Percentiles rank a stretch among this genome's conserved stretches.
phyloP scores from a whole-genome alignment of 2,329 filamentous ascomycete genomes.

The Ophiostoma perfectum region DNA sequence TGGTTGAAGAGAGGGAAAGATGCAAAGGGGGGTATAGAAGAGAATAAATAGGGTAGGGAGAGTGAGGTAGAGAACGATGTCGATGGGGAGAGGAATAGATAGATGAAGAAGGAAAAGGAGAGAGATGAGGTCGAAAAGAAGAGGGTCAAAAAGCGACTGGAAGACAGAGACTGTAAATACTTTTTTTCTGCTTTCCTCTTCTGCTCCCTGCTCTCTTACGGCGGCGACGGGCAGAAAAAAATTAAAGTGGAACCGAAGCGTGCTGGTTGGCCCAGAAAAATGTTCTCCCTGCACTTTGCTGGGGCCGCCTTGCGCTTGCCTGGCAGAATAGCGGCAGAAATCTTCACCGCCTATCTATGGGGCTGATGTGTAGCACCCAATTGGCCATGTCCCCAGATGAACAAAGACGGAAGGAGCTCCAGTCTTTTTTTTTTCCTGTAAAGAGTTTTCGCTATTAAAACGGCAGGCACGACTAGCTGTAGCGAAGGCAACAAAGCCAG shows the following conservation, averaged over 20 bases:
- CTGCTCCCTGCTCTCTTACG: slow-evolving; percentile 1
- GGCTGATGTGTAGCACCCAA: not conserved
- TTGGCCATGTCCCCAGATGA: not conserved
- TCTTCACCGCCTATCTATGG: slow-evolving; percentile 15
- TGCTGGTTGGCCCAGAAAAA: slow-evolving; percentile 26
- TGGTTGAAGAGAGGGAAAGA: slow-evolving; percentile 1
- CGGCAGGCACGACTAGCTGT: not conserved
- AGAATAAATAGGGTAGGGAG: slow-evolving; percentile 29
- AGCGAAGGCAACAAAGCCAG: slow-evolving; percentile 7
- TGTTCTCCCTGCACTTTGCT: slow-evolving; percentile 5
- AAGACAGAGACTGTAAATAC: slow-evolving; percentile 24
- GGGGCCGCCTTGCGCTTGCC: not conserved
- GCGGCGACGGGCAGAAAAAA: slow-evolving; percentile 24
- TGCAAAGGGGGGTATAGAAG: slow-evolving; percentile 16
- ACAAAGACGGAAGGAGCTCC: slow-evolving; percentile 13
- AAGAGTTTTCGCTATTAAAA: slow-evolving; percentile 11
- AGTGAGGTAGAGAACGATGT: slow-evolving; percentile 15
- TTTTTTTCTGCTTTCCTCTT: slow-evolving; percentile 20
- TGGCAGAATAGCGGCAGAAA: slow-evolving; percentile 16
- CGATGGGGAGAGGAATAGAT: slow-evolving; percentile 17
- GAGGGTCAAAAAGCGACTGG: slow-evolving; percentile 19
- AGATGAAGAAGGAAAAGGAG: slow-evolving; percentile 24
- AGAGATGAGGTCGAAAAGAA: not conserved
- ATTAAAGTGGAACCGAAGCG: slow-evolving; percentile 21
- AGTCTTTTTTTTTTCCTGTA: slow-evolving; percentile 2